Conservation (phyloP, 805 yeast genomes). For the Starmera amethionina region DNA sequence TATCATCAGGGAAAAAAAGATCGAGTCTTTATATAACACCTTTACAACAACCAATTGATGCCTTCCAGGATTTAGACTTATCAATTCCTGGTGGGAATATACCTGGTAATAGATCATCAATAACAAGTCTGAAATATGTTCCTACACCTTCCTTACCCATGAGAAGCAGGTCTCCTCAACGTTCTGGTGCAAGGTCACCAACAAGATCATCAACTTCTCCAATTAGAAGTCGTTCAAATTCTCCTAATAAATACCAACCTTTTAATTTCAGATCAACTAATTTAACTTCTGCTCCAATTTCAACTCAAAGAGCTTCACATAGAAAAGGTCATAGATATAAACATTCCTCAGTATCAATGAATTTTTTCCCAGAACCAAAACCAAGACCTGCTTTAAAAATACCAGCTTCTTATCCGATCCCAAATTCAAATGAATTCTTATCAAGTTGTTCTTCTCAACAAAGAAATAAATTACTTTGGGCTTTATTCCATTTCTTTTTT, state of each 20-base stretch:
- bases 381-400: conserved; percentile 64
- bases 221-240: conserved; percentile 15
- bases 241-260: conserved; percentile 30
- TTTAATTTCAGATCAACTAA: conserved; percentile 58
- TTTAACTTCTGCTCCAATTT: conserved; percentile 22
- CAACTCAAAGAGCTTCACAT: conserved; percentile 44
- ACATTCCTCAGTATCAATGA: conserved; percentile 94
- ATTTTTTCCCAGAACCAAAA: conserved; percentile 89
- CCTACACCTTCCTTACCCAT: conserved; percentile 17
- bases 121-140: conserved; percentile 14
- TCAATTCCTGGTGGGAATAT: conserved; percentile 18
- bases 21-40: conserved; percentile 2
- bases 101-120: conserved; percentile 18
- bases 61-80: conserved; percentile 10
- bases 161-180: conserved; percentile 17
- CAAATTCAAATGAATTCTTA: conserved; percentile 45
- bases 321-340: conserved; percentile 94
- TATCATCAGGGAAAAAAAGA: neutral
- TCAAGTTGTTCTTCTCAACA: conserved; percentile 52
- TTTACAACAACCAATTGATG: conserved; percentile 5
- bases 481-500: conserved; percentile 42
- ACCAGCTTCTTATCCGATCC: conserved; percentile 49
- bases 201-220: conserved; percentile 24
- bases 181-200: conserved; percentile 18
- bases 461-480: conserved; percentile 47